phyloP scores from a whole-genome alignment of 139 green algal species.

The Haematococcus sp. region DNA sequence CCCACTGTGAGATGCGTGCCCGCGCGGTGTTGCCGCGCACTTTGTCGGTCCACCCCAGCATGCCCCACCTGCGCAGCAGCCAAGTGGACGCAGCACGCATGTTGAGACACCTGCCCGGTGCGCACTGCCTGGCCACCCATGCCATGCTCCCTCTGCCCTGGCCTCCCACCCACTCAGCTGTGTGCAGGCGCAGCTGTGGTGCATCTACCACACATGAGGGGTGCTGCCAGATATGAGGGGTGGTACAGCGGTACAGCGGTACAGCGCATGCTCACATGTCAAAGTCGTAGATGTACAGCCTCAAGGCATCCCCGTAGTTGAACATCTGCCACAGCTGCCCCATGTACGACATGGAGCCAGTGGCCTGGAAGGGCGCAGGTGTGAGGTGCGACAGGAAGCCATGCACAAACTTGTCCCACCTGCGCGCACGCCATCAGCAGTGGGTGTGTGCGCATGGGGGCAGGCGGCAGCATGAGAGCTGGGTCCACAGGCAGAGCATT shows the following conservation, averaged over 20 bases:
- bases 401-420: conserved; percentile 2
- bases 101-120: no score
- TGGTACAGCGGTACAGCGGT: neutral
- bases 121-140: no score
- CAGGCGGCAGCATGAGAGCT: no score
- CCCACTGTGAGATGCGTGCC: neutral
- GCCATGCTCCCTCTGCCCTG: no score
- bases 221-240: neutral
- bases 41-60: neutral
- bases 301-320: conserved; percentile 14
- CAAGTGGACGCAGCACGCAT: no score
- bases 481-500: no score
- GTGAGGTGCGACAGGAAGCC: conserved; percentile 5
- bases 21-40: neutral
- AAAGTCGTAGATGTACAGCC: conserved; percentile 6
- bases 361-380: neutral
- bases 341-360: neutral
- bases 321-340: conserved; percentile 22
- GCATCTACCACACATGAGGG: no score
- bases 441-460: no score
- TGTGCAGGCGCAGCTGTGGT: no score
- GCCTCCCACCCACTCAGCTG: no score
- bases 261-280: no score
- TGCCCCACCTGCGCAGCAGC: conserved; percentile 1
- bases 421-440: no score